phyloP scores from a whole-genome alignment of 2,329 filamentous ascomycete genomes.

The Rugonectria rugulosa region DNA sequence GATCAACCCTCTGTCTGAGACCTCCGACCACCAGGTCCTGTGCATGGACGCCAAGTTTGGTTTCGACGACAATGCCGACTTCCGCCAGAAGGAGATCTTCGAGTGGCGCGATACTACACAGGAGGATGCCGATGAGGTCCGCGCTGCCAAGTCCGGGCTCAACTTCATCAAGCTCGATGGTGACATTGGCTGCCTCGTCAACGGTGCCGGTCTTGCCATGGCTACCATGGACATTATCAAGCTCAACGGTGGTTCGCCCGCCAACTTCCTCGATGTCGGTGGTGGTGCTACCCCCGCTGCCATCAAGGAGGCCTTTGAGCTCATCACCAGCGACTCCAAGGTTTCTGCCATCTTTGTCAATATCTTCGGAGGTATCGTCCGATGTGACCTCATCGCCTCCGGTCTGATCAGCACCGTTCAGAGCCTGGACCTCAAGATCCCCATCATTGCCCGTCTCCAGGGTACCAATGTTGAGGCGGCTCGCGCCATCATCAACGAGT shows the following conservation, averaged over 20 bases:
- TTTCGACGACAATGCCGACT: constrained; percentile 99
- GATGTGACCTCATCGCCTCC: constrained; percentile 96
- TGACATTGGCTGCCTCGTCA: constrained; percentile 98
- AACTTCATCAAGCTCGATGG: constrained; percentile 99
- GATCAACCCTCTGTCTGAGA: constrained; percentile 99
- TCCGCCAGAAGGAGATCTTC: constrained; percentile 97
- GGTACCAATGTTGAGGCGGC: constrained; percentile 98
- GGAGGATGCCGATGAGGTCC: constrained; percentile 97
- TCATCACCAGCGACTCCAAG: constrained; percentile 98
- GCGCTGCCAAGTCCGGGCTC: constrained; percentile 90
- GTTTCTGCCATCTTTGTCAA: constrained; percentile 99
- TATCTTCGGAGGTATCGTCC: constrained; percentile 99
- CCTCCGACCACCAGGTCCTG: constrained; percentile 95
- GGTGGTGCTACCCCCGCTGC: constrained; percentile 96
- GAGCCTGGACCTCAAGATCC: constrained; percentile 93
- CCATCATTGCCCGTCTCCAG: constrained; percentile 96
- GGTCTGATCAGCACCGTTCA: constrained; percentile 95
- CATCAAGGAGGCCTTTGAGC: constrained; percentile 96
- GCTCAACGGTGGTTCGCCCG: constrained; percentile 93
- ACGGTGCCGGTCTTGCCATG: constrained; percentile 99
- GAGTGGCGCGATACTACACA: constrained; percentile 92
- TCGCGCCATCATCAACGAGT: constrained; percentile 93
- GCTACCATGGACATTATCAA: constrained; percentile 99
- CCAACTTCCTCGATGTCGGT: constrained; percentile 99
- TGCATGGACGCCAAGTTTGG: constrained; percentile 99